Evolutionary conservation across 345 rosid species (phyloP).

Genomic region (Heritiera littoralis): DNA sequence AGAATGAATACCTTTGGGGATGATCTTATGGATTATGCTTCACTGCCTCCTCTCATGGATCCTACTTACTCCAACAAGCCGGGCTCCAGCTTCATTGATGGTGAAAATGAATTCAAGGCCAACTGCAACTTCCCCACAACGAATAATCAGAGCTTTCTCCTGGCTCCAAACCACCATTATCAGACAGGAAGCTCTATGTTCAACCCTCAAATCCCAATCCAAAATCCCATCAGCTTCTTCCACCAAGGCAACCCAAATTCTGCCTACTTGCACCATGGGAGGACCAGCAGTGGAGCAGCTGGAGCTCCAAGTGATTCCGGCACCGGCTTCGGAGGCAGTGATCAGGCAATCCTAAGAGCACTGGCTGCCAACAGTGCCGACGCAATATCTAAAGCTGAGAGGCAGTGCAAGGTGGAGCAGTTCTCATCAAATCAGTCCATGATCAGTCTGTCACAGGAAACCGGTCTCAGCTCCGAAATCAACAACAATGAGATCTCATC

Average conservation of each 20-base stretch:
- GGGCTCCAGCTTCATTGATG: slow-evolving; percentile 30
- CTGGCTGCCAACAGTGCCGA: slow-evolving; percentile 18
- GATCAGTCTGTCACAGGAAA: slow-evolving; percentile 61
- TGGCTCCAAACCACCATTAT: slow-evolving; percentile 22
- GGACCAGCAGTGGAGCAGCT: not conserved
- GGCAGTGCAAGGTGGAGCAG: slow-evolving; percentile 53
- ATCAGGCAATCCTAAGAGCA: slow-evolving; percentile 30
- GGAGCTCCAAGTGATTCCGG: slow-evolving; percentile 13
- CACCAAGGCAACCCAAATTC: slow-evolving; percentile 17
- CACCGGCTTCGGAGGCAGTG: slow-evolving; percentile 15
- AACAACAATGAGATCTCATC: slow-evolving; percentile 61
- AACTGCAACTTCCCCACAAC: slow-evolving; percentile 11
- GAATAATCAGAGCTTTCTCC: slow-evolving; percentile 9
- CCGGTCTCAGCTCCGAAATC: slow-evolving; percentile 63
- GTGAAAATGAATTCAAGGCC: slow-evolving; percentile 33
- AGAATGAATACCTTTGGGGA: slow-evolving; percentile 48
- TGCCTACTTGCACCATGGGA: slow-evolving; percentile 34
- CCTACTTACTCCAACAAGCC: slow-evolving; percentile 28
- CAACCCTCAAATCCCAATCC: slow-evolving; percentile 29
- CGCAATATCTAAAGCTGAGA: not conserved
- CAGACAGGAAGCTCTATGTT: slow-evolving; percentile 29
- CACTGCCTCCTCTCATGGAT: slow-evolving; percentile 64
- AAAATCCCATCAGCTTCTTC: slow-evolving; percentile 24
- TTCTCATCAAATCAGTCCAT: slow-evolving; percentile 57
- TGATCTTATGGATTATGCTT: slow-evolving; percentile 43